phyloP scores from a whole-genome alignment of 2,329 filamentous ascomycete species.

The Myriosclerotinia duriaeana region DNA sequence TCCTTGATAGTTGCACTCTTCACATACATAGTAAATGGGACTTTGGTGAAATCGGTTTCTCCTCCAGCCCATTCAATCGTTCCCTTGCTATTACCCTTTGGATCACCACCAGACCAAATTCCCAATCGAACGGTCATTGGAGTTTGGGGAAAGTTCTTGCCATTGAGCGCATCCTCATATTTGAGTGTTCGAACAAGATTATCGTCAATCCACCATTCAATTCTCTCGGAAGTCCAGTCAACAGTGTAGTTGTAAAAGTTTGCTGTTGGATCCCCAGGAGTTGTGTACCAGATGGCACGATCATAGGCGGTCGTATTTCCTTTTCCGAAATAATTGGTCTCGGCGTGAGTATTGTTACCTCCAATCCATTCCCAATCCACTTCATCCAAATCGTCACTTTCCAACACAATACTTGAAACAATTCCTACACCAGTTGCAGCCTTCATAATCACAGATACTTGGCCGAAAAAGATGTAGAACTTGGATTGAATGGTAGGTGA shows the following conservation, averaged over 20 bases:
- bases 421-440: conserved; percentile 73
- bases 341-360: conserved; percentile 58
- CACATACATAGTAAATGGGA: conserved; percentile 73
- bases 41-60: conserved; percentile 61
- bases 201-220: conserved; percentile 72
- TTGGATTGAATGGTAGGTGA: conserved; percentile 76
- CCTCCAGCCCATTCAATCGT: conserved; percentile 72
- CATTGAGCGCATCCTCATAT: conserved; percentile 60
- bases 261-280: conserved; percentile 54
- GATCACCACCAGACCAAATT: conserved; percentile 64
- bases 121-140: conserved; percentile 70
- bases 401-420: conserved; percentile 77
- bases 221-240: conserved; percentile 65
- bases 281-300: conserved; percentile 62
- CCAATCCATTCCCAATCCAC: conserved; percentile 86
- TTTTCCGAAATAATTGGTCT: conserved; percentile 78
- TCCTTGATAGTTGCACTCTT: conserved; percentile 59
- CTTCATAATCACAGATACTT: conserved; percentile 75
- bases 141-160: conserved; percentile 70
- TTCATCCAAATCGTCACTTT: conserved; percentile 83
- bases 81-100: conserved; percentile 49
- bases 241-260: conserved; percentile 70
- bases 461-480: conserved; percentile 85
- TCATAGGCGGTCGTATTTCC: conserved; percentile 71
- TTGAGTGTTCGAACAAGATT: conserved; percentile 62